phyloP scores from a whole-genome alignment of 768 basidiomycete species.

The Russula brevipes region DNA sequence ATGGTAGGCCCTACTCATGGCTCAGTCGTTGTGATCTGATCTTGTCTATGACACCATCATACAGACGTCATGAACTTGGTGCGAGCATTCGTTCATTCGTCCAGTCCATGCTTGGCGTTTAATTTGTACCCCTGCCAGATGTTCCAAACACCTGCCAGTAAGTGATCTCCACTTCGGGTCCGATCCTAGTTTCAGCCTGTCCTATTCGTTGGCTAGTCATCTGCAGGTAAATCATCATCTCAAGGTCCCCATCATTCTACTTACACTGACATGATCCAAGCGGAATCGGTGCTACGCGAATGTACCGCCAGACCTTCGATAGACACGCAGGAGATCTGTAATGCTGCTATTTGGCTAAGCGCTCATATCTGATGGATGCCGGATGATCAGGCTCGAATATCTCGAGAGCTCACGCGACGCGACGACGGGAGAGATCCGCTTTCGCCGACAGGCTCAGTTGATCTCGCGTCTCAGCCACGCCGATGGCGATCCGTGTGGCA shows the following conservation, averaged over 20 bases:
- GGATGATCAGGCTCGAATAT: slow-evolving; percentile 14
- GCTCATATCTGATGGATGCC: neutral
- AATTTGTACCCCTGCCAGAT: slow-evolving; percentile 5
- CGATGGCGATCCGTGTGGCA: neutral
- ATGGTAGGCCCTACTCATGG: neutral
- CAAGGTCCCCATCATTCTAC: no score
- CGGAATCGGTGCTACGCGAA: slow-evolving; percentile 19
- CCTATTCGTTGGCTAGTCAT: slow-evolving; percentile 1
- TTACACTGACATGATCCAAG: neutral
- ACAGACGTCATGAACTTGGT: slow-evolving; percentile 21
- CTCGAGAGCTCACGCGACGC: slow-evolving; percentile 14
- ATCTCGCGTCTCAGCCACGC: neutral
- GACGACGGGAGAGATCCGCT: slow-evolving; percentile 18
- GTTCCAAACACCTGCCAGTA: slow-evolving; percentile 16
- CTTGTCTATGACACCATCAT: neutral
- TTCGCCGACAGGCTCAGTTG: slow-evolving; percentile 13
- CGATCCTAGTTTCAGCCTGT: neutral
- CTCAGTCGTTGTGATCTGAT: neutral
- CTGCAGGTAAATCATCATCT: slow-evolving; percentile 9
- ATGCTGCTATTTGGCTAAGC: neutral
- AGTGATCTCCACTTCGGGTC: neutral
- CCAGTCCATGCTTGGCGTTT: neutral
- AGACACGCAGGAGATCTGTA: slow-evolving; percentile 9
- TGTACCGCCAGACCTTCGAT: slow-evolving; percentile 19
- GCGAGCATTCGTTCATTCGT: neutral